phyloP scores from a whole-genome alignment of 805 yeast genomes.

The Sugiyamaella marilandica region DNA sequence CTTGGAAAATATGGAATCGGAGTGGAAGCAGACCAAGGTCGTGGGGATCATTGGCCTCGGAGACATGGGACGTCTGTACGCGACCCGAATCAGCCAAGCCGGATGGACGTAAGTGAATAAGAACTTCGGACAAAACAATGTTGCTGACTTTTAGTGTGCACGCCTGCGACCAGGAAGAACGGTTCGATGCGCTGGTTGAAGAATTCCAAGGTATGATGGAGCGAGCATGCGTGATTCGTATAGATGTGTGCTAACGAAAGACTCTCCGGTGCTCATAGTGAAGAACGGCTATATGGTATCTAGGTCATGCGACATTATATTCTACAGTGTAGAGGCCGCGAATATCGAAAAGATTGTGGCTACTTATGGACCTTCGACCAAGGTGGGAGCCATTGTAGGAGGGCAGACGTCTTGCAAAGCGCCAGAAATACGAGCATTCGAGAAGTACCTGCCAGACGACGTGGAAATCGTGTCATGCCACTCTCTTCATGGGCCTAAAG shows the following conservation, averaged over 20 bases:
- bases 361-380: conserved; percentile 76
- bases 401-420: conserved; percentile 96
- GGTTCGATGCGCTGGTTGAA: conserved; percentile 42
- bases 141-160: conserved; percentile 45
- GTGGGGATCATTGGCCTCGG: conserved; percentile 95
- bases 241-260: conserved; percentile 40
- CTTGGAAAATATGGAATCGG: not conserved
- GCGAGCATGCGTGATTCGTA: conserved; percentile 58
- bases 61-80: conserved; percentile 92
- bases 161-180: conserved; percentile 79
- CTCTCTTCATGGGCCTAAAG: conserved; percentile 92
- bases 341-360: conserved; percentile 67
- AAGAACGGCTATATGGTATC: conserved; percentile 80
- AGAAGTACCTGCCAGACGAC: conserved; percentile 66
- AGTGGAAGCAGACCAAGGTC: conserved; percentile 44
- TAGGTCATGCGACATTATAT: conserved; percentile 71
- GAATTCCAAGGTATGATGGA: conserved; percentile 30
- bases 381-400: conserved; percentile 87
- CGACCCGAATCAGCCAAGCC: conserved; percentile 65
- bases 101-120: conserved; percentile 60
- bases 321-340: conserved; percentile 93
- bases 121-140: not conserved
- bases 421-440: conserved; percentile 86
- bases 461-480: conserved; percentile 82
- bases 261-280: conserved; percentile 45